Evolutionary conservation across 768 basidiomycete genomes (phyloP).

Genomic region (Symmetrospora coprosmae): DNA sequence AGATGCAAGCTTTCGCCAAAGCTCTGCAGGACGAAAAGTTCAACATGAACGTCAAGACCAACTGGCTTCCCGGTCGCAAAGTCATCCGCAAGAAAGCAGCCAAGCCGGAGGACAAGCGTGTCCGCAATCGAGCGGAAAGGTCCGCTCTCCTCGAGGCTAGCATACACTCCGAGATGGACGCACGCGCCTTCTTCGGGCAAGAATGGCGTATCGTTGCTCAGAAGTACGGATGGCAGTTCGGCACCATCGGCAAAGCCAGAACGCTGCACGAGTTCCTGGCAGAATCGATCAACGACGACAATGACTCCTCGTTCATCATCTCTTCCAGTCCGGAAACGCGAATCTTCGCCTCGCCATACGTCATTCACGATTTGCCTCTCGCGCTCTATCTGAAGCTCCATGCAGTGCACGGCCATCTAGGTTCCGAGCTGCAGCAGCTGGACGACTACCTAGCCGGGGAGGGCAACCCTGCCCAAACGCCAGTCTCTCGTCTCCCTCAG

Average conservation of each 20-base stretch:
- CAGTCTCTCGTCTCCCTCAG: constrained; percentile 6
- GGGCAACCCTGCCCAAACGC: constrained; percentile 40
- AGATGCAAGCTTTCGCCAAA: background rate
- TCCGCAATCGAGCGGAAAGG: background rate
- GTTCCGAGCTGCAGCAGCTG: constrained; percentile 50
- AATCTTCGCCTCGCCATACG: constrained; percentile 50
- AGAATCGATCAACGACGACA: constrained; percentile 41
- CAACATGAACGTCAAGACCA: background rate
- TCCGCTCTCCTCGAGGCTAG: too few relatives aligned
- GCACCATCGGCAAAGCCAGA: constrained; percentile 51
- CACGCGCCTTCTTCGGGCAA: constrained; percentile 48
- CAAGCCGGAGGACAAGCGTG: background rate
- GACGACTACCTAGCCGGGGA: constrained; percentile 44
- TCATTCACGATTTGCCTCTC: constrained; percentile 53
- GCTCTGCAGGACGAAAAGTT: background rate
- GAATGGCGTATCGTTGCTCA: constrained; percentile 61
- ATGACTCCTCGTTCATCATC: constrained; percentile 42
- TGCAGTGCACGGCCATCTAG: constrained; percentile 48
- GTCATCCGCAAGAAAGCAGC: constrained; percentile 28
- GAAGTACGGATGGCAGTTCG: constrained; percentile 58
- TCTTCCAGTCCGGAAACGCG: constrained; percentile 42
- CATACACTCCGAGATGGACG: background rate
- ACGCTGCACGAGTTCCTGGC: constrained; percentile 51
- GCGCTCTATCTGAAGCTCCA: constrained; percentile 53
- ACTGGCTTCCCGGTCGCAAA: constrained; percentile 1